phyloP scores from a whole-genome alignment of 108 stramenopile genomes.

The Conticribra weissflogii region DNA sequence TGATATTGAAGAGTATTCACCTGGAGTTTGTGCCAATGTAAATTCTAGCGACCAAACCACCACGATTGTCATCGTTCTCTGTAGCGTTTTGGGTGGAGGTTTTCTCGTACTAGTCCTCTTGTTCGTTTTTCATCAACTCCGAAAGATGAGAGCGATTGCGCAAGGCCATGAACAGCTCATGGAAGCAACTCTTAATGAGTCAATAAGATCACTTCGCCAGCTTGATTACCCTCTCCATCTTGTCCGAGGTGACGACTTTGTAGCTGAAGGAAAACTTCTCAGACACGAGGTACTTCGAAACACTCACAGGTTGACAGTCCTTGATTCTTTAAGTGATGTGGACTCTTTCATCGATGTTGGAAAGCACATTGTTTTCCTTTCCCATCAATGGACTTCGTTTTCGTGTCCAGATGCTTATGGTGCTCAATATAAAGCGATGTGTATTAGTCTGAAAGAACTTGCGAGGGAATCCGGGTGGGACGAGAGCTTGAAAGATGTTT shows the following conservation, averaged over 20 bases:
- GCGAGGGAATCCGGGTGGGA: slow-evolving; percentile 33
- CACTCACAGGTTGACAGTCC: slow-evolving; percentile 39
- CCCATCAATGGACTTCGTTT: slow-evolving; percentile 48
- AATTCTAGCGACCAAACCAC: slow-evolving; percentile 5
- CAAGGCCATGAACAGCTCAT: slow-evolving; percentile 44
- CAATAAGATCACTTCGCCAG: slow-evolving; percentile 32
- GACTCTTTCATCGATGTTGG: slow-evolving; percentile 44
- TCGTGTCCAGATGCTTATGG: slow-evolving; percentile 30
- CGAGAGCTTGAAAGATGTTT: slow-evolving; percentile 32
- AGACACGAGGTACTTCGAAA: slow-evolving; percentile 45
- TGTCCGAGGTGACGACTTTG: slow-evolving; percentile 40
- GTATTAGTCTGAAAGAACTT: slow-evolving; percentile 25
- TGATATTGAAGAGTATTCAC: slow-evolving; percentile 36
- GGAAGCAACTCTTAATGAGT: slow-evolving; percentile 45
- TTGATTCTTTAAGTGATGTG: slow-evolving; percentile 42
- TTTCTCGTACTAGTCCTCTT: slow-evolving; percentile 11
- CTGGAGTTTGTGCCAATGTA: slow-evolving; percentile 20
- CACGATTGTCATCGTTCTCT: slow-evolving; percentile 19
- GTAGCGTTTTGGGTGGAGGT: slow-evolving; percentile 18
- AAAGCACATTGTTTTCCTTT: slow-evolving; percentile 44
- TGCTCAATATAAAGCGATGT: slow-evolving; percentile 35
- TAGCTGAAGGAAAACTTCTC: slow-evolving; percentile 27
- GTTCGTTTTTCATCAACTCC: slow-evolving; percentile 13
- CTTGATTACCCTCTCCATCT: slow-evolving; percentile 51
- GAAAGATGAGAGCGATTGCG: slow-evolving; percentile 23